Percentiles rank a stretch among this genome's conserved stretches.
phyloP scores from a whole-genome alignment of 2,329 filamentous ascomycete genomes.

The Arthrobotrys megalospora region DNA sequence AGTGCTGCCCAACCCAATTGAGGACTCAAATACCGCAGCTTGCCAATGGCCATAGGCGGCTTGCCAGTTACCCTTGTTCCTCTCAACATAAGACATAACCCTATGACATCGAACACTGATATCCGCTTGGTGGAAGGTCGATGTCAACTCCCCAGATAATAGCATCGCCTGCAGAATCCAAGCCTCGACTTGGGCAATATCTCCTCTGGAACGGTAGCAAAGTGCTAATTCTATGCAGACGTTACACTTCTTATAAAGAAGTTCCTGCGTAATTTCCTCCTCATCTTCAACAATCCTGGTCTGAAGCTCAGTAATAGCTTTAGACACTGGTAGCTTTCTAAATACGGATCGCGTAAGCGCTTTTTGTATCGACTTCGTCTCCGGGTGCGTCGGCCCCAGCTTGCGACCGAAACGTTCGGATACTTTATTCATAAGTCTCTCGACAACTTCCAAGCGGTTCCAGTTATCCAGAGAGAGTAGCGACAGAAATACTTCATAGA shows the following conservation, averaged over 20 bases:
- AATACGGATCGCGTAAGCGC: constrained; percentile 43
- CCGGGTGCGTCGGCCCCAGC: constrained; percentile 17
- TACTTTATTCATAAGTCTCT: constrained; percentile 45
- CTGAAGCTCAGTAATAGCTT: constrained; percentile 42
- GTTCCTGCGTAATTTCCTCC: constrained; percentile 19
- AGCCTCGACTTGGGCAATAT: constrained; percentile 28
- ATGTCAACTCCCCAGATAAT: constrained; percentile 9
- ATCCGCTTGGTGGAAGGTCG: constrained; percentile 37
- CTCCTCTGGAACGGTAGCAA: constrained; percentile 40
- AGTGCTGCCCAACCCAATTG: constrained; percentile 34
- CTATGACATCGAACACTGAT: constrained; percentile 43
- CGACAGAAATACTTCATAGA: constrained; percentile 33
- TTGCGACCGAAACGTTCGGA: constrained; percentile 12
- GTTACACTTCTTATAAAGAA: constrained; percentile 49
- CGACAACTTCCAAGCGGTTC: constrained; percentile 42
- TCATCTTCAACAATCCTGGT: background rate
- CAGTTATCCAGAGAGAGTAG: constrained; percentile 25
- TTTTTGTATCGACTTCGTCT: constrained; percentile 54
- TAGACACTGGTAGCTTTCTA: constrained; percentile 43
- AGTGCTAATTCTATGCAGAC: constrained; percentile 49
- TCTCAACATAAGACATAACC: constrained; percentile 51
- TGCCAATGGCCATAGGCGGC: constrained; percentile 44
- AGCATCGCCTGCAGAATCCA: constrained; percentile 39
- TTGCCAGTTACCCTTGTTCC: constrained; percentile 50
- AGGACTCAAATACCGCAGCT: constrained; percentile 32